Conservation (phyloP, 805 yeast species). For the Zygotorulaspora chibaensis region DNA sequence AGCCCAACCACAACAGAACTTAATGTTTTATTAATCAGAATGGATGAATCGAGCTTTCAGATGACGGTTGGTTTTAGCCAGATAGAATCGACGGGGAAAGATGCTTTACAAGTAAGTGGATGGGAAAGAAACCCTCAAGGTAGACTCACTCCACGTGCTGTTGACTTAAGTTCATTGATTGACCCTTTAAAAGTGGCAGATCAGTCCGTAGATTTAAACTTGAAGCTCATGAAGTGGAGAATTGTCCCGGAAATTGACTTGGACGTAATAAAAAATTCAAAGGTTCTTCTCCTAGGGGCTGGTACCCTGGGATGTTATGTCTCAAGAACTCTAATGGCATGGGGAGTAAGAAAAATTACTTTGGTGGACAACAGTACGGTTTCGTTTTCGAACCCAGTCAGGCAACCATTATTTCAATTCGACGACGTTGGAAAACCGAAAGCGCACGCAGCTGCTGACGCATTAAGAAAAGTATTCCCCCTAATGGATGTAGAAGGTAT, state of each 20-base stretch:
- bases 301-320: conserved; percentile 96
- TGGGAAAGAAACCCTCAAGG: conserved; percentile 85
- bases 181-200: conserved; percentile 80
- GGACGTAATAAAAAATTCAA: conserved; percentile 54
- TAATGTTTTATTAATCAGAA: conserved; percentile 40
- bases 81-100: conserved; percentile 6
- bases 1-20: conserved; percentile 36
- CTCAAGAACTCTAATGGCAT: conserved; percentile 77
- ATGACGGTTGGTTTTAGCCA: conserved; percentile 20
- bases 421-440: conserved; percentile 82
- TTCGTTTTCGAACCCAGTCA: conserved; percentile 90
- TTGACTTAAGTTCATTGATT: conserved; percentile 75
- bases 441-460: conserved; percentile 71
- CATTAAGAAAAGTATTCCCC: conserved; percentile 73
- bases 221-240: conserved; percentile 96
- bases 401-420: conserved; percentile 84
- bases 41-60: conserved; percentile 32
- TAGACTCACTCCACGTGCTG: conserved; percentile 73
- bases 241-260: conserved; percentile 78
- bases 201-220: conserved; percentile 87
- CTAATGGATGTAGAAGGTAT: conserved; percentile 62
- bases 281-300: conserved; percentile 81
- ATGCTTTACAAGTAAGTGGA: conserved; percentile 55
- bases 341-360: conserved; percentile 88
- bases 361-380: conserved; percentile 87